phyloP scores from a whole-genome alignment of 2,329 filamentous ascomycete species.

The Fusarium duplospermum region DNA sequence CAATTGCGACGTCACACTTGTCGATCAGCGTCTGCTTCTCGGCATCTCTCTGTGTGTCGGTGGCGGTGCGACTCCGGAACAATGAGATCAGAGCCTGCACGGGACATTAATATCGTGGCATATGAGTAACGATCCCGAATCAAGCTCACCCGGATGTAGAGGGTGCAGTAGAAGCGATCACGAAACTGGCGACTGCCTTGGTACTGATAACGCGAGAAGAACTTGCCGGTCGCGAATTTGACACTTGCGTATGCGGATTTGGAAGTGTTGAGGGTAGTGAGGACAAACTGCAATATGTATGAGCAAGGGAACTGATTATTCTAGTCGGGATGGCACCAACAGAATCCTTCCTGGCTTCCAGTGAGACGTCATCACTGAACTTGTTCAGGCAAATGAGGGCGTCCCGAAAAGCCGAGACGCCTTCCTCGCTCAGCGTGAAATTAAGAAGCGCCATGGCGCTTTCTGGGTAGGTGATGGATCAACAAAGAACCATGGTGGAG shows the following conservation, averaged over 20 bases:
- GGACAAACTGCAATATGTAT: slow-evolving; percentile 65
- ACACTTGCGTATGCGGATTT: slow-evolving; percentile 84
- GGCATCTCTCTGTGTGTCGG: slow-evolving; percentile 66
- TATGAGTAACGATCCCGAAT: background rate
- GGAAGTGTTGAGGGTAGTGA: slow-evolving; percentile 82
- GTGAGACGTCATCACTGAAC: slow-evolving; percentile 82
- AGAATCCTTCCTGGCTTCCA: slow-evolving; percentile 77
- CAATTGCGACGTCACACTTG: slow-evolving; percentile 77
- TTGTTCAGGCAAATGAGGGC: slow-evolving; percentile 79
- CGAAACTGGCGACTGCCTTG: slow-evolving; percentile 62
- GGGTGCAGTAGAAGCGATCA: slow-evolving; percentile 77
- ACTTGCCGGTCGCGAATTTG: slow-evolving; percentile 72
- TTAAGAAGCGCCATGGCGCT: slow-evolving; percentile 69
- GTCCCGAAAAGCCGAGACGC: slow-evolving; percentile 77
- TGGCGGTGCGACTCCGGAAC: slow-evolving; percentile 73
- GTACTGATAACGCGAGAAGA: slow-evolving; percentile 80
- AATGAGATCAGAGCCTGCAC: slow-evolving; percentile 74
- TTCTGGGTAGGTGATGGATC: background rate
- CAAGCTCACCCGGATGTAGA: slow-evolving; percentile 74
- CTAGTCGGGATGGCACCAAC: slow-evolving; percentile 52
- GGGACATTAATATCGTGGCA: background rate
- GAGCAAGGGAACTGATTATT: background rate
- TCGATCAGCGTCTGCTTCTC: slow-evolving; percentile 79
- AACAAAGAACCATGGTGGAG: background rate
- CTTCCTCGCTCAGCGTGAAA: slow-evolving; percentile 80